phyloP scores from a whole-genome alignment of 1,284 basidiomycete species.

The Sporisorium reilianum region DNA sequence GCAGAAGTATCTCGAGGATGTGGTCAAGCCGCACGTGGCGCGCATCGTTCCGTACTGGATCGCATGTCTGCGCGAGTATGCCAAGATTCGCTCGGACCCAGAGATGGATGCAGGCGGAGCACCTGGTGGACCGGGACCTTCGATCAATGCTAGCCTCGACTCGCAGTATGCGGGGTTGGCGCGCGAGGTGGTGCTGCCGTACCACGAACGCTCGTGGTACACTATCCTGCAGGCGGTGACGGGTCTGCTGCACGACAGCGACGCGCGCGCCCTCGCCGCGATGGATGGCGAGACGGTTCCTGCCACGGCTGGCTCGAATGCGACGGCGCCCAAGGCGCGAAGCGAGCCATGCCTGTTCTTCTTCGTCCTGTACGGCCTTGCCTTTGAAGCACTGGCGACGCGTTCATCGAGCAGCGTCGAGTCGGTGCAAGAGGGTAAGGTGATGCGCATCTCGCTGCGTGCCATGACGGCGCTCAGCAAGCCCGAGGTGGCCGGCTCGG shows the following conservation, averaged over 20 bases:
- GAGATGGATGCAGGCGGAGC: slow-evolving; percentile 72
- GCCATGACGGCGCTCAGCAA: slow-evolving; percentile 83
- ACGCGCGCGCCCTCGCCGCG: slow-evolving; percentile 79
- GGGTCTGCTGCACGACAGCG: slow-evolving; percentile 79
- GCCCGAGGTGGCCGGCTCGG: slow-evolving; percentile 83
- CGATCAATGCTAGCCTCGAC: slow-evolving; percentile 73
- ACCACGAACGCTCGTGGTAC: slow-evolving; percentile 78
- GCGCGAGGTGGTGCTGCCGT: slow-evolving; percentile 86
- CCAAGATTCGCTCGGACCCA: slow-evolving; percentile 83
- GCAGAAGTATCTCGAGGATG: slow-evolving; percentile 82
- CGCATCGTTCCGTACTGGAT: slow-evolving; percentile 88
- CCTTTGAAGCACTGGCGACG: slow-evolving; percentile 86
- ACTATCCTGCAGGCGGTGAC: slow-evolving; percentile 88
- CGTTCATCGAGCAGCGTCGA: slow-evolving; percentile 73
- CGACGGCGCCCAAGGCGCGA: slow-evolving; percentile 12
- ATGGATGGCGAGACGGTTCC: slow-evolving; percentile 77
- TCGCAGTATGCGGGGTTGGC: slow-evolving; percentile 87
- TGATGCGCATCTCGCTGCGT: slow-evolving; percentile 76
- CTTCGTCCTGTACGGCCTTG: slow-evolving; percentile 89
- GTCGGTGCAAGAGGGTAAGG: slow-evolving; percentile 68
- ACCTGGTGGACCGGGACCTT: slow-evolving; percentile 72
- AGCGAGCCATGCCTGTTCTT: slow-evolving; percentile 84
- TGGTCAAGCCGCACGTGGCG: slow-evolving; percentile 84
- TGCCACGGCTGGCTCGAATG: slow-evolving; percentile 35
- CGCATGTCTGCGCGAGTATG: slow-evolving; percentile 88